phyloP scores from a whole-genome alignment of 1,139 yeast genomes.

The Pichia sp. region DNA sequence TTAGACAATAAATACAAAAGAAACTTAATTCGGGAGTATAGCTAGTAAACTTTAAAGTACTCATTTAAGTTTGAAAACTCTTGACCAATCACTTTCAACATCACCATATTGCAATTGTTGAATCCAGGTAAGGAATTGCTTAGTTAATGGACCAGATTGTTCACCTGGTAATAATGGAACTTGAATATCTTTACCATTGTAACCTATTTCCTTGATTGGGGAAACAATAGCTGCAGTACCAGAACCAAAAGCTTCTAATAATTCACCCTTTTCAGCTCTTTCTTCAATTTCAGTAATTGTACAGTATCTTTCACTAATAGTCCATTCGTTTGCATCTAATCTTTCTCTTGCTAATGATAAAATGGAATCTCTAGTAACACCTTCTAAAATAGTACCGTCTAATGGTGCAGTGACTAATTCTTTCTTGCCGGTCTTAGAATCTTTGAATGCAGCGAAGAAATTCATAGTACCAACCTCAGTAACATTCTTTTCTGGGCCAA shows the following conservation, averaged over 20 bases:
- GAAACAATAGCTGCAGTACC: slow-evolving; percentile 98
- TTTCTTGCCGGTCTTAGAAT: slow-evolving; percentile 63
- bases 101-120: slow-evolving; percentile 84
- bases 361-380: slow-evolving; percentile 91
- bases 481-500: slow-evolving; percentile 81
- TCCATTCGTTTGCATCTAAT: slow-evolving; percentile 71
- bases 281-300: slow-evolving; percentile 76
- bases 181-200: slow-evolving; percentile 58
- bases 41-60: background rate
- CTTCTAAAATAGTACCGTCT: slow-evolving; percentile 94
- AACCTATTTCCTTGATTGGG: slow-evolving; percentile 84
- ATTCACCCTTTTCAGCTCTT: slow-evolving; percentile 68
- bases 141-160: slow-evolving; percentile 73
- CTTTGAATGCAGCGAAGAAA: slow-evolving; percentile 76
- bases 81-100: slow-evolving; percentile 61
- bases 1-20: background rate
- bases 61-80: slow-evolving; percentile 34
- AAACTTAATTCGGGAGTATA: background rate
- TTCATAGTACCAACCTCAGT: slow-evolving; percentile 99
- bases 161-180: slow-evolving; percentile 78
- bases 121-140: slow-evolving; percentile 75
- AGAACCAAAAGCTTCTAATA: slow-evolving; percentile 92
- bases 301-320: slow-evolving; percentile 70
- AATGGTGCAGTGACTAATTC: slow-evolving; percentile 94
- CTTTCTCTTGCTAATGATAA: slow-evolving; percentile 68